Evolutionary conservation across 2,329 filamentous ascomycete genomes (phyloP).

Genomic region (Colletotrichum acutatum): DNA sequence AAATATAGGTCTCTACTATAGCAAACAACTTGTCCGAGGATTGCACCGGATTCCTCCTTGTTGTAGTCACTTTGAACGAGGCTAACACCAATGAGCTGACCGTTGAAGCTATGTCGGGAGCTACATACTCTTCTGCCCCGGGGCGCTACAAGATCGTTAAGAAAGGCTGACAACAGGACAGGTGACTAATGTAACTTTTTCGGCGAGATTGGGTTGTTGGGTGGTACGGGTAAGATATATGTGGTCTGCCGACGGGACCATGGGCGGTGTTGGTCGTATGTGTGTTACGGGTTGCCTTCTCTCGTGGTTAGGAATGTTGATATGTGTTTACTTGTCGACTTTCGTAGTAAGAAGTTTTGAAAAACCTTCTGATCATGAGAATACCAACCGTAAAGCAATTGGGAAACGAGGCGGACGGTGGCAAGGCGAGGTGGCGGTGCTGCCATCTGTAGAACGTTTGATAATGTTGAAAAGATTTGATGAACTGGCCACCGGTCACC

Average conservation of each 20-base stretch:
- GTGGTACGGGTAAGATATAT: neutral
- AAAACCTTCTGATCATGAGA: neutral
- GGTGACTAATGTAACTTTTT: neutral
- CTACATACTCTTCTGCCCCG: neutral
- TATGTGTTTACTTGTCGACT: neutral
- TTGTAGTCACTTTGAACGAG: neutral
- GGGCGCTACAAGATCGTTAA: neutral
- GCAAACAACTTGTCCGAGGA: too few relatives aligned
- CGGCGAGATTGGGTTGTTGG: neutral
- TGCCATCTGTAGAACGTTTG: neutral
- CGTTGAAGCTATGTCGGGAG: neutral
- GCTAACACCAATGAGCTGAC: neutral
- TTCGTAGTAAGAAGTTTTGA: too few relatives aligned
- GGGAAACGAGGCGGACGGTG: neutral
- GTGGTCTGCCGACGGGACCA: neutral
- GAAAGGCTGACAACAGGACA: neutral
- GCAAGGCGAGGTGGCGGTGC: neutral
- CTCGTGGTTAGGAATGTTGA: neutral
- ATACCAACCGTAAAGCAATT: too few relatives aligned
- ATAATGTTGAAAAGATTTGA: neutral
- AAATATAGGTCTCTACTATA: too few relatives aligned
- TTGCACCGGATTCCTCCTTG: neutral
- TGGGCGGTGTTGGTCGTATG: neutral
- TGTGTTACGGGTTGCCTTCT: neutral
- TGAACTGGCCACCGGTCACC: too few relatives aligned